A percentile compares a stretch with the other conserved stretches of the same genome.
These are phyloP conservation scores for Bipolaris victoriae DNA, from an alignment of 2,329 filamentous ascomycete species.

Conservation along the genomic window DNA sequence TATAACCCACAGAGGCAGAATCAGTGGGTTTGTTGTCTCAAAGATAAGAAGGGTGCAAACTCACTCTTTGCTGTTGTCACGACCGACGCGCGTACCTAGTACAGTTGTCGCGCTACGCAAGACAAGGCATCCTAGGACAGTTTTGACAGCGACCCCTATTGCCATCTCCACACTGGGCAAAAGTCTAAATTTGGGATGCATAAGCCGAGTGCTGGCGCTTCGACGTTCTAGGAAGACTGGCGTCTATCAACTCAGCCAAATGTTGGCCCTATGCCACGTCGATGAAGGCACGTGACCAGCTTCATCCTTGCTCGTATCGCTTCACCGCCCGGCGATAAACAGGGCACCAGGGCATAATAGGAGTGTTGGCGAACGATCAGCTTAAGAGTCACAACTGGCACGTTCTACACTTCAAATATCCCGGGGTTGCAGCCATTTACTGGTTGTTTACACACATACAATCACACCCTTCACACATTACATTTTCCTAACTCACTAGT, in stretches of 20 bases:
- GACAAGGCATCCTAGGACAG: not conserved
- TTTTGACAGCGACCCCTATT: not conserved
- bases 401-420: not conserved
- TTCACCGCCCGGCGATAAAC: slow-evolving; percentile 22
- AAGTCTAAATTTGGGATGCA: not conserved
- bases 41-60: not conserved
- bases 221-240: not conserved
- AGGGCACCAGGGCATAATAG: slow-evolving; percentile 12
- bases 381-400: slow-evolving; percentile 2
- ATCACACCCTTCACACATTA: not conserved
- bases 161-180: not conserved
- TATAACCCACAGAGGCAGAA: not conserved
- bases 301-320: slow-evolving; percentile 17
- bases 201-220: not conserved
- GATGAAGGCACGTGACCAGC: slow-evolving; percentile 18
- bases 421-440: slow-evolving; percentile 6
- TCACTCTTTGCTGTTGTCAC: not conserved
- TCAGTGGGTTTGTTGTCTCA: too few species aligned
- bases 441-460: not conserved
- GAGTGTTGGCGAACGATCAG: not conserved
- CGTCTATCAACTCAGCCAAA: not conserved
- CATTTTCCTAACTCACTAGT: slow-evolving; percentile 1
- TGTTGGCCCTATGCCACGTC: slow-evolving; percentile 10
- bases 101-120: not conserved
- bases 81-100: not conserved